Evolutionary conservation across 306 rosid species (phyloP).

Genomic region (Begonia loranthoides): DNA sequence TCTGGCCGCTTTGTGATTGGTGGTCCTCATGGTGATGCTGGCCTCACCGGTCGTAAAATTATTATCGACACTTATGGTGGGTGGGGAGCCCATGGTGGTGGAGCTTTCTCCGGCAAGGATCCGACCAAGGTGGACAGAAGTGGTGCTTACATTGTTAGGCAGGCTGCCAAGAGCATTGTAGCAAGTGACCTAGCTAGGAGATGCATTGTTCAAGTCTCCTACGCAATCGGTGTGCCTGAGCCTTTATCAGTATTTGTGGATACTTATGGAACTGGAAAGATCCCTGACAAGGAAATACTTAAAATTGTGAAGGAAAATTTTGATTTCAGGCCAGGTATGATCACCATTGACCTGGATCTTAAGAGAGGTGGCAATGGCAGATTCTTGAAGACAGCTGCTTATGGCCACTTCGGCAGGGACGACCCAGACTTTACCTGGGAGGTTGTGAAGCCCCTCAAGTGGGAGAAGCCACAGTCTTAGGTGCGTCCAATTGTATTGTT

Average conservation of each 20-base stretch:
- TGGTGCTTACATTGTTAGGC: constrained; percentile 93
- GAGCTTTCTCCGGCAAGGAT: constrained; percentile 99
- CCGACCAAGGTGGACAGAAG: constrained; percentile 99
- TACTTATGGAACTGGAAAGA: constrained; percentile 75
- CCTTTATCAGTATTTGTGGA: constrained; percentile 84
- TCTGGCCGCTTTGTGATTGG: constrained; percentile 99
- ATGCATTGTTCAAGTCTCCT: constrained; percentile 85
- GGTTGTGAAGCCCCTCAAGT: constrained; percentile 94
- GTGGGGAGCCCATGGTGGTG: constrained; percentile 99
- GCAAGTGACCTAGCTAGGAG: constrained; percentile 94
- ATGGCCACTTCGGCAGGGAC: constrained; percentile 98
- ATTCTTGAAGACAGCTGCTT: constrained; percentile 95
- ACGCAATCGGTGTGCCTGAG: constrained; percentile 97
- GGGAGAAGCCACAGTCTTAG: constrained; percentile 82
- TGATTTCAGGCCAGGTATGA: constrained; percentile 99
- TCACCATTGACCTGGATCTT: constrained; percentile 84
- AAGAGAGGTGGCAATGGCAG: constrained; percentile 80
- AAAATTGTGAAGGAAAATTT: constrained; percentile 82
- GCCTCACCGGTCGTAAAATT: constrained; percentile 96
- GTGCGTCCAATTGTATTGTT: not conserved
- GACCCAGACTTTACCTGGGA: constrained; percentile 99
- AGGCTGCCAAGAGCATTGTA: constrained; percentile 96
- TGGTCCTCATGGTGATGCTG: constrained; percentile 99
- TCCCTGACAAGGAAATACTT: constrained; percentile 90
- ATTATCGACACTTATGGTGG: constrained; percentile 97